Conservation (phyloP, 495 filamentous ascomycete genomes). For the Talaromyces proteolyticus region DNA sequence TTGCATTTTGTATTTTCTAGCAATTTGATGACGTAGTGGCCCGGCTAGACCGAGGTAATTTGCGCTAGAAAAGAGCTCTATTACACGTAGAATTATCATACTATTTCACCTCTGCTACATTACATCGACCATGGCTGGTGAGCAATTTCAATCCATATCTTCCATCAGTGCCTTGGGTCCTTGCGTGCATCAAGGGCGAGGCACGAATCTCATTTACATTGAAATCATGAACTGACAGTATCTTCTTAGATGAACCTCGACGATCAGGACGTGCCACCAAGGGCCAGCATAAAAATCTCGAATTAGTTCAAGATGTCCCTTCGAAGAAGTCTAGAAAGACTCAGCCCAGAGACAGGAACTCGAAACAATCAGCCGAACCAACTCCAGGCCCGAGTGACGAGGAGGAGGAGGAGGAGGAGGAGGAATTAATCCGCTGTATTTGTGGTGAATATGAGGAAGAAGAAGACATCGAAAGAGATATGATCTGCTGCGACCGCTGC, state of each 20-base stretch:
- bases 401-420: slow-evolving; percentile 57
- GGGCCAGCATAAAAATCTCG: slow-evolving; percentile 85
- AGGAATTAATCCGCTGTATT: slow-evolving; percentile 85
- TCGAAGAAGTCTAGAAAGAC: slow-evolving; percentile 59
- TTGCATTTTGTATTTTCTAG: slow-evolving; percentile 39
- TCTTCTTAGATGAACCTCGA: slow-evolving; percentile 68
- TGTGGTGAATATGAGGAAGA: slow-evolving; percentile 86
- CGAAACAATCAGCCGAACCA: slow-evolving; percentile 42
- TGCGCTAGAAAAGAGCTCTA: slow-evolving; percentile 12
- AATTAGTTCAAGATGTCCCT: slow-evolving; percentile 54
- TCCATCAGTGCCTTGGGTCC: not conserved
- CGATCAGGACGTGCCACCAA: slow-evolving; percentile 93
- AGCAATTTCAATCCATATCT: slow-evolving; percentile 21
- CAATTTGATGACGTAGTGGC: slow-evolving; percentile 39
- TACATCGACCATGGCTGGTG: slow-evolving; percentile 38
- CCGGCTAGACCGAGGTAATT: slow-evolving; percentile 14
- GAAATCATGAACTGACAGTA: slow-evolving; percentile 26
- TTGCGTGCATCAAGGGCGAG: not conserved
- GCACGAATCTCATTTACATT: not conserved
- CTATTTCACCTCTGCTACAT: slow-evolving; percentile 10
- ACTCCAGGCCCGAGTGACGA: slow-evolving; percentile 55
- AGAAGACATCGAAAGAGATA: slow-evolving; percentile 70
- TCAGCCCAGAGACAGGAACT: slow-evolving; percentile 45
- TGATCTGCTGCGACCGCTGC: slow-evolving; percentile 89
- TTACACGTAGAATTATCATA: slow-evolving; percentile 32